Evolutionary conservation across 208 protist genomes (phyloP).

Genomic region (Phytomonas sp.): DNA sequence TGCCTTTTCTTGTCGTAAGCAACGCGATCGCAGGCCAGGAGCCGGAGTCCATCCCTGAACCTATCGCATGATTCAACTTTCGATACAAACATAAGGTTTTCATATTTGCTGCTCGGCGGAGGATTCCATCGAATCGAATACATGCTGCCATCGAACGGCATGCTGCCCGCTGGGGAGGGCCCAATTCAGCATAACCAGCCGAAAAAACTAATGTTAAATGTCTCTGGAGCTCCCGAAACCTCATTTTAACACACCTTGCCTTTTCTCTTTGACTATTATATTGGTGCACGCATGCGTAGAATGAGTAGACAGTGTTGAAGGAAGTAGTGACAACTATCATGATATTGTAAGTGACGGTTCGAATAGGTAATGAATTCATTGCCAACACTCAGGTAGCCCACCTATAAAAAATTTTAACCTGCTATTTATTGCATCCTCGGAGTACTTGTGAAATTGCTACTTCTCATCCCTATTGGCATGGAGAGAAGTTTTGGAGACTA

Average conservation of each 20-base stretch:
- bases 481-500: background rate
- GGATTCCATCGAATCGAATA: background rate
- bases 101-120: background rate
- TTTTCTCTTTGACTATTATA: background rate
- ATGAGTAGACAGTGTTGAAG: background rate
- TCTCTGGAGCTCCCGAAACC: background rate
- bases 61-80: background rate
- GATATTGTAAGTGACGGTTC: background rate
- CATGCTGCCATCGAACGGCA: background rate
- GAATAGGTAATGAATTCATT: background rate
- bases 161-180: background rate
- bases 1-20: background rate
- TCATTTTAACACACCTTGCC: background rate
- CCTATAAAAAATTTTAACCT: background rate
- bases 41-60: background rate
- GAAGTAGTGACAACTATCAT: background rate
- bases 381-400: background rate
- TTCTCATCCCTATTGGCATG: background rate
- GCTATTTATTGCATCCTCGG: background rate
- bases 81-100: background rate
- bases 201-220: background rate
- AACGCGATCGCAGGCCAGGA: background rate
- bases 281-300: background rate
- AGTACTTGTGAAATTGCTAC: background rate
- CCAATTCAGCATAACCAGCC: background rate